Percentiles rank a stretch among this genome's conserved stretches.
Conservation (phyloP, 192 early-diverging fungal genomes). For the Podila epigama region DNA sequence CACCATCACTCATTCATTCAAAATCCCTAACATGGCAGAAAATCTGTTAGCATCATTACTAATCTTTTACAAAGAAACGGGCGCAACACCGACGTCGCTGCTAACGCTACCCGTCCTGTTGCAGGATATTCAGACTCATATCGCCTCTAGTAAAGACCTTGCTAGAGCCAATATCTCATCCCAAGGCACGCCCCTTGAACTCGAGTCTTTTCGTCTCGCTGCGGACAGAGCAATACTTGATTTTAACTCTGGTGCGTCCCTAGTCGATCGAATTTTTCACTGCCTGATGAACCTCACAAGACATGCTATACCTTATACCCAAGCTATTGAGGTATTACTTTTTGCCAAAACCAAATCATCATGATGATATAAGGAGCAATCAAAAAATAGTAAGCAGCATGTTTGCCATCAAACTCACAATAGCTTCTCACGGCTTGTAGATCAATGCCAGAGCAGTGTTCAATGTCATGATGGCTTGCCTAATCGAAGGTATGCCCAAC, state of each 20-base stretch:
- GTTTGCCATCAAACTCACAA: not conserved
- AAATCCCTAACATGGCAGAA: not conserved
- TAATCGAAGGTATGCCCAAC: conserved; percentile 7
- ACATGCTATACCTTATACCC: not conserved
- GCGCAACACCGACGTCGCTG: not conserved
- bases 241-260: not conserved
- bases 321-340: conserved; percentile 17
- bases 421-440: not conserved
- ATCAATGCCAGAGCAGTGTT: conserved; percentile 23
- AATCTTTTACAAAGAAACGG: conserved; percentile 19
- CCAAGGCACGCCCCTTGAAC: not conserved
- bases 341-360: not conserved
- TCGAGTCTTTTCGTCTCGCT: not conserved
- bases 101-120: not conserved
- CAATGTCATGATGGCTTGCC: conserved; percentile 31
- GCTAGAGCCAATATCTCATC: not conserved
- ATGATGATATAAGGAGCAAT: too few relatives aligned
- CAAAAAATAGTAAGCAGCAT: not conserved
- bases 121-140: not conserved
- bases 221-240: not conserved
- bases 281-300: conserved; percentile 12
- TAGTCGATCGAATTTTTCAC: conserved; percentile 12
- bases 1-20: not conserved
- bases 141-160: not conserved
- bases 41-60: conserved; percentile 22